phyloP scores from a whole-genome alignment of 208 protist genomes.

The Zelonia costaricensis region DNA sequence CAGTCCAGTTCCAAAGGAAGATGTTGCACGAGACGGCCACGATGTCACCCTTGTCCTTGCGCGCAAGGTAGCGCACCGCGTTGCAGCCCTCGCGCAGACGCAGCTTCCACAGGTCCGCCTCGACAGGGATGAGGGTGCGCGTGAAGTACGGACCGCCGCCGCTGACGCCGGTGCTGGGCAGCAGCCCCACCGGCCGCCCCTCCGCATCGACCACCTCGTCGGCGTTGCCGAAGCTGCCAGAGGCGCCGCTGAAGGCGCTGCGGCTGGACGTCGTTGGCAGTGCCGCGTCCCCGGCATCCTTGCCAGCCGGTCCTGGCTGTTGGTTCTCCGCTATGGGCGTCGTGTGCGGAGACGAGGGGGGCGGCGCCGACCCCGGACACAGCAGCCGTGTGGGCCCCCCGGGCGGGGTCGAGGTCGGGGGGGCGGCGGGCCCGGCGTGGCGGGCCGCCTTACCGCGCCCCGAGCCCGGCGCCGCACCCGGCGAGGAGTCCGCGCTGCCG shows the following conservation, averaged over 20 bases:
- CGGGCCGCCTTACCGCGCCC: no score
- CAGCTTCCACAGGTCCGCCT: constrained; percentile 90
- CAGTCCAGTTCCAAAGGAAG: constrained; percentile 92
- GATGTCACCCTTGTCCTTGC: constrained; percentile 54
- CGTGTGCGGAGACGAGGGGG: background rate
- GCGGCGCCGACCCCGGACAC: background rate
- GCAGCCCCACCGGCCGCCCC: background rate
- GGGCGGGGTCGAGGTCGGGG: no score
- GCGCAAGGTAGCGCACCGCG: constrained; percentile 89
- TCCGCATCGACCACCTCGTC: constrained; percentile 13
- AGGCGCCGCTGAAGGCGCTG: background rate
- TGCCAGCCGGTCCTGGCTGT: no score
- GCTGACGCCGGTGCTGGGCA: background rate
- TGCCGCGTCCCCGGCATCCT: constrained; percentile 22
- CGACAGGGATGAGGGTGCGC: constrained; percentile 76
- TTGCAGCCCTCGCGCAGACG: constrained; percentile 91
- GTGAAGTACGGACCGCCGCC: constrained; percentile 47
- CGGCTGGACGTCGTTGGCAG: constrained; percentile 1
- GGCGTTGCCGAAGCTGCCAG: background rate
- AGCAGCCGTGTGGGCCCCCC: no score
- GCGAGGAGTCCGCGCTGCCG: no score
- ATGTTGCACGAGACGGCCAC: constrained; percentile 87
- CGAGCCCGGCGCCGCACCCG: no score
- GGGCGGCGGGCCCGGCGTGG: no score
- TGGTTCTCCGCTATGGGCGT: no score